These are phyloP conservation scores for Ramaria sp. DNA, from an alignment of 768 basidiomycete genomes.

Conservation along the genomic window DNA sequence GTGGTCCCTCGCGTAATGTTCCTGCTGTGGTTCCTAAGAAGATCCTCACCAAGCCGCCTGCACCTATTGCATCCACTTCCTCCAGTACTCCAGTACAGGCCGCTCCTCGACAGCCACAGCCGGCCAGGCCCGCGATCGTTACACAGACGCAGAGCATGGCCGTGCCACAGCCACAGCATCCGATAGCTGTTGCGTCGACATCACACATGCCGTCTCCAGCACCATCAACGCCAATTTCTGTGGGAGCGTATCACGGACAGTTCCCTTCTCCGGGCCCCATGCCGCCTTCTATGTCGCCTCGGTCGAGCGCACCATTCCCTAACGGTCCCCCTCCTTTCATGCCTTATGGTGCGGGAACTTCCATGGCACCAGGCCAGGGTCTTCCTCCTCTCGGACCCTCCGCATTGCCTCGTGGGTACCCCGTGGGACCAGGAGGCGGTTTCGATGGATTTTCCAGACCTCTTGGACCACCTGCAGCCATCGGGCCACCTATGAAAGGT, in stretches of 20 bases:
- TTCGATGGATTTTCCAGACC: slow-evolving; percentile 1
- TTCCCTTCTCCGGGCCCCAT: slow-evolving; percentile 6
- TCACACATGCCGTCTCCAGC: slow-evolving; percentile 8
- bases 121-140: slow-evolving; percentile 5
- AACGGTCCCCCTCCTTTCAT: slow-evolving; percentile 7
- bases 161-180: background rate
- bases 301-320: background rate
- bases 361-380: background rate
- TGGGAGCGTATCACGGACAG: slow-evolving; percentile 3
- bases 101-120: slow-evolving; percentile 2
- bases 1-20: slow-evolving; percentile 1
- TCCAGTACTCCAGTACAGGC: background rate
- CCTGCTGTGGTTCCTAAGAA: slow-evolving; percentile 8
- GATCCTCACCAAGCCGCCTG: slow-evolving; percentile 8
- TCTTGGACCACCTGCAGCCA: background rate
- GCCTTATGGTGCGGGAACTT: background rate
- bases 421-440: background rate
- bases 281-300: background rate
- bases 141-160: slow-evolving; percentile 3
- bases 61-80: background rate
- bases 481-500: slow-evolving; percentile 2
- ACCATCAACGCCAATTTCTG: slow-evolving; percentile 5
- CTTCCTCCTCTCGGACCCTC: background rate
- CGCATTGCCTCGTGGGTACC: background rate
- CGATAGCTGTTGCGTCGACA: background rate